These are phyloP conservation scores for Thozetella sp. DNA, from an alignment of 495 filamentous ascomycete genomes.

Conservation along the genomic window DNA sequence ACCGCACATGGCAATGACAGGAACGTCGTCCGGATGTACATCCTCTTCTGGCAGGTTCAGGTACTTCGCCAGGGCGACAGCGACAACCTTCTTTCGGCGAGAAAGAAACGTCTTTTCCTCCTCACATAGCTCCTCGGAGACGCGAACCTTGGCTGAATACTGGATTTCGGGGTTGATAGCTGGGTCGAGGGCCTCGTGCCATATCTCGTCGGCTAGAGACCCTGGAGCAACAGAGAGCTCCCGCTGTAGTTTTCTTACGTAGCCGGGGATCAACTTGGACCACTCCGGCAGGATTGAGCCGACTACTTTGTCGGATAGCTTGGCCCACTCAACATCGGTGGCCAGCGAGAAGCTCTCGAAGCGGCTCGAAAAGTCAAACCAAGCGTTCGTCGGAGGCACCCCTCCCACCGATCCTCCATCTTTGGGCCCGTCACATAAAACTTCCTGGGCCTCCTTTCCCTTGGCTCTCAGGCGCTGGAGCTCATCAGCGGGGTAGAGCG, in stretches of 20 bases:
- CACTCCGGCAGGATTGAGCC: constrained; percentile 79
- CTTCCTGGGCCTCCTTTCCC: constrained; percentile 8
- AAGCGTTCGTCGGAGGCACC: constrained; percentile 41
- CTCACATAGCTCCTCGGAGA: constrained; percentile 79
- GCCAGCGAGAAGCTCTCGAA: constrained; percentile 60
- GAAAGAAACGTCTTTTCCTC: constrained; percentile 76
- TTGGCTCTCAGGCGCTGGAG: constrained; percentile 21
- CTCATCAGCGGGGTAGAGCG: constrained; percentile 43
- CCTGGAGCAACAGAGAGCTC: constrained; percentile 86
- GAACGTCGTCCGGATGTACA: constrained; percentile 90
- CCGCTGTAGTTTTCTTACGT: constrained; percentile 79
- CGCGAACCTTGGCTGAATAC: constrained; percentile 75
- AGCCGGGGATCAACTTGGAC: constrained; percentile 74
- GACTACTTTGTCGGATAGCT: constrained; percentile 65
- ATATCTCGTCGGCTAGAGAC: constrained; percentile 88
- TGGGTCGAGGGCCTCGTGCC: constrained; percentile 85
- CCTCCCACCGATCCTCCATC: not conserved
- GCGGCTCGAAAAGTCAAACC: constrained; percentile 59
- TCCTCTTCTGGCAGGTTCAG: constrained; percentile 74
- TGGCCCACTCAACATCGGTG: constrained; percentile 55
- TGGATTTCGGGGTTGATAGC: constrained; percentile 83
- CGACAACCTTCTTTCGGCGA: constrained; percentile 64
- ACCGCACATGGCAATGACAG: constrained; percentile 88
- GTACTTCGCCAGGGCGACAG: constrained; percentile 76
- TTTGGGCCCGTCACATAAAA: not conserved